Percentiles rank a stretch among this genome's conserved stretches.
These are phyloP conservation scores for Aureobasidium sp. DNA, from an alignment of 2,329 filamentous ascomycete species.

Conservation along the genomic window DNA sequence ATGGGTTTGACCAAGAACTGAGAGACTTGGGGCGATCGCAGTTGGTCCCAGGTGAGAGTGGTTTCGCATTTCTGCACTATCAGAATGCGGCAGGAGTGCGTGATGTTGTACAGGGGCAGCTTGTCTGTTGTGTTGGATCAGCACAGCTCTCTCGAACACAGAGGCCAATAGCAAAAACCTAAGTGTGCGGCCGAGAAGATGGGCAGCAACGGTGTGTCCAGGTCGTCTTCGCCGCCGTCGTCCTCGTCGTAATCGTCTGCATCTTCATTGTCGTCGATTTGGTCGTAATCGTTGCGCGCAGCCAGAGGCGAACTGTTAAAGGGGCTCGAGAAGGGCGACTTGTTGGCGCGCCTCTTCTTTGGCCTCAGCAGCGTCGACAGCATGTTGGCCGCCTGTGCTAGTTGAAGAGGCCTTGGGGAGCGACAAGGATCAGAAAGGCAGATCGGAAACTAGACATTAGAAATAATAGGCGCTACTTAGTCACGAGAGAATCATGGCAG, in stretches of 20 bases:
- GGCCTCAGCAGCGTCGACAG: slow-evolving; percentile 29
- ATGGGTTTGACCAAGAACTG: slow-evolving; percentile 95
- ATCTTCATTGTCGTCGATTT: slow-evolving; percentile 21
- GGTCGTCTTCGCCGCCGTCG: slow-evolving; percentile 34
- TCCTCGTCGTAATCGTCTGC: slow-evolving; percentile 32
- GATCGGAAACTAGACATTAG: not conserved
- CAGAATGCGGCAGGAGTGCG: slow-evolving; percentile 79
- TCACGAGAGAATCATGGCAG: slow-evolving; percentile 6
- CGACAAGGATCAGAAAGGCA: not conserved
- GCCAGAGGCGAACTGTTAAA: slow-evolving; percentile 17
- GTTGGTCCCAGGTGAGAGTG: slow-evolving; percentile 86
- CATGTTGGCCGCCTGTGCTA: slow-evolving; percentile 18
- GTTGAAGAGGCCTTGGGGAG: not conserved
- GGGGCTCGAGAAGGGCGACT: slow-evolving; percentile 15
- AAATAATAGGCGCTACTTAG: slow-evolving; percentile 6
- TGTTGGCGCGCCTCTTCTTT: slow-evolving; percentile 20
- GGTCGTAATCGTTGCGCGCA: slow-evolving; percentile 20
- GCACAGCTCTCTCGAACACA: not conserved
- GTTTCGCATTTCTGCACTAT: slow-evolving; percentile 83
- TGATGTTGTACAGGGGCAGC: slow-evolving; percentile 81
- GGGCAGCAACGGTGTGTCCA: slow-evolving; percentile 53
- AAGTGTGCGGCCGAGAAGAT: slow-evolving; percentile 74
- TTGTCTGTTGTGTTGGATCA: slow-evolving; percentile 49
- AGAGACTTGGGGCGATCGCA: slow-evolving; percentile 90
- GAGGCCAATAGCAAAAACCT: slow-evolving; percentile 39